Evolutionary conservation across 1,284 basidiomycete genomes (phyloP).

Genomic region (Irpex sp.): DNA sequence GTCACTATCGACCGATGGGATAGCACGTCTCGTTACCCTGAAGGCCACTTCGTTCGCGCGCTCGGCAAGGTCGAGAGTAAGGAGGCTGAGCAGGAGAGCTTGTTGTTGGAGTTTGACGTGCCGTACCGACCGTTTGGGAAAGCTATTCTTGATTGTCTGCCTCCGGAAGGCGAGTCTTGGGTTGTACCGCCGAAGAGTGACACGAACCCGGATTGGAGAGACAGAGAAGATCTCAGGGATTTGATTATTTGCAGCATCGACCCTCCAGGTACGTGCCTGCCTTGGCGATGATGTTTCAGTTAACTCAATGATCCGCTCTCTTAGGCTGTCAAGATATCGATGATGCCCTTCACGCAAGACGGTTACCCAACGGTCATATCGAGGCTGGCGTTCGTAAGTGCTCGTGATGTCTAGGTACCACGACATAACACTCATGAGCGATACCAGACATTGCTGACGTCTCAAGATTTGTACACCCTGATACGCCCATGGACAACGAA

Average conservation of each 20-base stretch:
- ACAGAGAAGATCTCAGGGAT: constrained; percentile 86
- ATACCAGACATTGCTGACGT: constrained; percentile 94
- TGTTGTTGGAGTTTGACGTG: constrained; percentile 94
- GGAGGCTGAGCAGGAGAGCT: constrained; percentile 94
- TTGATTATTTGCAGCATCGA: constrained; percentile 96
- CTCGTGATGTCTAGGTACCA: not conserved
- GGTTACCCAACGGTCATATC: constrained; percentile 90
- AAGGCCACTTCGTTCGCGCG: constrained; percentile 95
- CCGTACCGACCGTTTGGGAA: constrained; percentile 96
- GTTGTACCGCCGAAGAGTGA: constrained; percentile 80
- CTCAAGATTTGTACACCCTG: constrained; percentile 91
- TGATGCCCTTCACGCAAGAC: constrained; percentile 94
- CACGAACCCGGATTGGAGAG: constrained; percentile 67
- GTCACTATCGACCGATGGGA: constrained; percentile 96
- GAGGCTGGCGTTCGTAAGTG: constrained; percentile 96
- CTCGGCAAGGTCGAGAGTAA: constrained; percentile 92
- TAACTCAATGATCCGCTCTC: not conserved
- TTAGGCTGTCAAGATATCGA: constrained; percentile 97
- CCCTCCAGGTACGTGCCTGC: constrained; percentile 67
- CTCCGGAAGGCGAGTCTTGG: constrained; percentile 89
- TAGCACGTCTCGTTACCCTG: constrained; percentile 84
- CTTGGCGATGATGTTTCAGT: not conserved
- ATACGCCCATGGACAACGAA: constrained; percentile 96
- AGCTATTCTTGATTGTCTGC: constrained; percentile 91
- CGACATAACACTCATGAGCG: not conserved